Evolutionary conservation across 2,329 filamentous ascomycete genomes (phyloP), one percentile per base, ranked within the genome.

Genomic region (Colletotrichum tanaceti): DNA sequence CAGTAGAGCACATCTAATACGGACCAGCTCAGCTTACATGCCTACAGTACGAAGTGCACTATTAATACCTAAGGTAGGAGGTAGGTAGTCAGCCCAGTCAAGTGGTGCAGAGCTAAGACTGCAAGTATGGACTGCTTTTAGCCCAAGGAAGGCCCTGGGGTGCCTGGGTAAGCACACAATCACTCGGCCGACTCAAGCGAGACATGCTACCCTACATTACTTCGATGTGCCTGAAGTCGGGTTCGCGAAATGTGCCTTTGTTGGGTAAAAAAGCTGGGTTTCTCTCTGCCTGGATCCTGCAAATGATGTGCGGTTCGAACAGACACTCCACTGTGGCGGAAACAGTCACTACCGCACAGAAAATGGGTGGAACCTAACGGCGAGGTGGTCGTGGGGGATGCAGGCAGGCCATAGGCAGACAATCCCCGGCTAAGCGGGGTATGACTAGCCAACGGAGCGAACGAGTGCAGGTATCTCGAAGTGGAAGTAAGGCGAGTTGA

Each of bases 401-500:
- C 41, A 58, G 43, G 24, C 54, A 58, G 43, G 22, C 39, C 4
- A n/a, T 44, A 58, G 28, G 28, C n/a, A 58, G 55, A 46, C 13
- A 46, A n/a, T 35, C 41, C 41, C 18, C 43, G n/a, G 54, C 54
- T 7, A 22, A 44, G 35, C 46, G 46, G 46, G 20, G 16, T 50
- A 11, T n/a, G 14, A 7, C 3, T 2, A 24, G 22, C 6, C 50
- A 20, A 14, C 28, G 11, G 32, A 38, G 38, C 32, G 16, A 38
- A 53, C 18, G 16, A 53, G 43, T 35, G 57, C n/a, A 46, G n/a
- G 43, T 5, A n/a, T 43, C 22, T 10, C 10, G 28, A 58, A 20
- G 10, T n/a, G 28, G 39, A 3, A 32, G 24, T n/a, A 58, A 46
- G n/a, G 54, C 20, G 18, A 32, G 43, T 20, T 24, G 39, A 28